Evolutionary conservation across 176 grass and related monocot species (phyloP).

Genomic region (Poa annua): DNA sequence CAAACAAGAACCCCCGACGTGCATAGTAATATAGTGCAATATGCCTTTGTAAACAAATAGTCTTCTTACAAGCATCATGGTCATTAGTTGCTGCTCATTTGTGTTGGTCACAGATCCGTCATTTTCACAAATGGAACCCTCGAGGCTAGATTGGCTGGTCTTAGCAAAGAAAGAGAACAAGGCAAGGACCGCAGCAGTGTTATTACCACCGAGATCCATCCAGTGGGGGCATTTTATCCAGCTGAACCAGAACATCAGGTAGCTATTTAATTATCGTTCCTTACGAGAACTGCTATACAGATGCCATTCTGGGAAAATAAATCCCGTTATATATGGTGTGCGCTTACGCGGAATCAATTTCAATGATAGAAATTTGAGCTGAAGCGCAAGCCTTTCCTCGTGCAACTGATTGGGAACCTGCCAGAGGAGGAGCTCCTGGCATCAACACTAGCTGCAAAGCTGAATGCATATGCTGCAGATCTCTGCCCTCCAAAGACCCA

Average conservation of each 20-base stretch:
- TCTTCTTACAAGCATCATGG: background rate
- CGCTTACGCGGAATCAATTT: slow-evolving; percentile 15
- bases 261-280: slow-evolving; percentile 27
- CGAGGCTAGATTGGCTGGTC: slow-evolving; percentile 69
- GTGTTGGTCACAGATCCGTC: slow-evolving; percentile 61
- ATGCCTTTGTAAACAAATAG: background rate
- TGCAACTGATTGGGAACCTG: slow-evolving; percentile 86
- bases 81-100: slow-evolving; percentile 16
- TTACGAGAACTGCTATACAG: background rate
- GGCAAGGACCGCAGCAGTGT: slow-evolving; percentile 67
- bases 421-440: slow-evolving; percentile 74
- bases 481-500: slow-evolving; percentile 72
- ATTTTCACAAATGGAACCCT: slow-evolving; percentile 84
- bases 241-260: slow-evolving; percentile 99
- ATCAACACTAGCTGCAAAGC: slow-evolving; percentile 72
- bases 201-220: slow-evolving; percentile 88
- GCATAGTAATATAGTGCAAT: background rate
- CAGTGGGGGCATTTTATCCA: slow-evolving; percentile 66
- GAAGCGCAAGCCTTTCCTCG: slow-evolving; percentile 69
- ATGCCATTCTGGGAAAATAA: background rate
- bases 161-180: slow-evolving; percentile 91
- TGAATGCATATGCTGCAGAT: slow-evolving; percentile 83
- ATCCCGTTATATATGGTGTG: background rate
- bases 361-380: slow-evolving; percentile 90
- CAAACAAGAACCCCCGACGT: background rate